Base-by-base conservation (phyloP, 2,329 filamentous ascomycete genomes). In the Neopestalotiopsis clavispora region DNA sequence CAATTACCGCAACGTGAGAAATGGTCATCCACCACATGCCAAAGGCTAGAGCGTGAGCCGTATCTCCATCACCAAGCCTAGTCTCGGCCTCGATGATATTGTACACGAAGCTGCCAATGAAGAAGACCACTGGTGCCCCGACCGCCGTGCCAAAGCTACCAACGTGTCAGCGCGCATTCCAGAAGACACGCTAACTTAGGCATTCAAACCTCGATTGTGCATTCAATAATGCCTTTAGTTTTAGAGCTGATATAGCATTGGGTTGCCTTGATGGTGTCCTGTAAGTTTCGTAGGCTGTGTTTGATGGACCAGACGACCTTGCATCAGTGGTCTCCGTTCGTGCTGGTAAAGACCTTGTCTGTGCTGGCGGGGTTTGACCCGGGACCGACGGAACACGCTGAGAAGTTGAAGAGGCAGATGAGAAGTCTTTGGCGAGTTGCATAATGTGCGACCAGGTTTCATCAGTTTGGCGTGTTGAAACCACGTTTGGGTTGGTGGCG, bases 1-100 rank as follows among this genome's bases (percentile, higher is more conserved):
- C 75, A 1, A 78, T 72, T 9, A 78, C 78, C 56, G 77, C 77
- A 3, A 78, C 73, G 34, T 77, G 75, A 1, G 77, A 76, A 52
- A 79, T 76, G 10, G 77, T 76, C 76, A 78, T 78, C 77, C 76
- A 79, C 77, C 77, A 79, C 72, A 79, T 74, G 14, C 77, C 77
- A 64, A 78, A 78, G 2, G 76, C 77, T 13, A 79, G 68, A 4
- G 76, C 75, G 32, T 78, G 77, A 3, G 76, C 75, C 0, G 74
- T 78, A 49, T 78, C 76, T 38, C 77, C 75, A 34, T 78, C 77
- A 1, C 74, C 76, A 1, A 78, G 66, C 12, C 69, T 74, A 17
- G 71, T 74, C 7, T 74, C 74, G 10, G 74, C 72, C 38, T 78
- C 76, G 12, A 78, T 60, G 2, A 78, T 74, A 4, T 74, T 78